Evolutionary conservation across 2,329 filamentous ascomycete species (phyloP), one percentile per base, ranked within the genome.

Genomic region (Magnaporthales sp.): DNA sequence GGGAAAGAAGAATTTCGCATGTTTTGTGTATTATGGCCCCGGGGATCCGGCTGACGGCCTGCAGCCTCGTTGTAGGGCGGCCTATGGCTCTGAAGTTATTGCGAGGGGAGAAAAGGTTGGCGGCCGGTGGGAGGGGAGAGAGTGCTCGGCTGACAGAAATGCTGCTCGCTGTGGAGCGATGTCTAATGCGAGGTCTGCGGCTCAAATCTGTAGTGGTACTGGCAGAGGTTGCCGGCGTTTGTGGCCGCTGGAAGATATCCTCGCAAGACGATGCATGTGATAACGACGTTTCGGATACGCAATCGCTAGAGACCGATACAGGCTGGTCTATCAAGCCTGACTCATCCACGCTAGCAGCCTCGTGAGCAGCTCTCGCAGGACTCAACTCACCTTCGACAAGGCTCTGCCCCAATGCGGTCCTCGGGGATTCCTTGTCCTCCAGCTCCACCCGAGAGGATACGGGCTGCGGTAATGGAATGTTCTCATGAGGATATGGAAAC

Each of bases 21-120:
- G 92, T 93, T 77, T 91, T 93, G 67, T 89, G 86, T 29, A 96
- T 84, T 31, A 96, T 84, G 3, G 87, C 84, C 64, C 86, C 80
- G 0, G 87, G 85, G 31, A 90, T 79, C 60, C 83, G 79, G 65
- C 82, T 80, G 38, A 83, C 78, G 0, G 80, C 78, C 46, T 79
- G 77, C 5, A 84, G 71, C 6, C 76, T 80, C 56, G 67, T 79
- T 75, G 63, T 78, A 73, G 54, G 77, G 72, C 56, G 71, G 22
- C 68, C 64, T 15, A 62, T 62, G 46, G 67, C 63, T 46, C 67
- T 30, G 60, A 66, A 65, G 1, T 67, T 68, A 58, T 69, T 70
- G 69, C 72, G 67, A 68, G 72, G 69, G 4, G 86, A 83, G 72
- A 89, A 87, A 10, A 93, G 77, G 68, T 89, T 90, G 7, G 88